Evolutionary conservation across 257 asterid genomes (phyloP), one percentile per base, ranked within the genome.

Genomic region (Jacaranda copaia): DNA sequence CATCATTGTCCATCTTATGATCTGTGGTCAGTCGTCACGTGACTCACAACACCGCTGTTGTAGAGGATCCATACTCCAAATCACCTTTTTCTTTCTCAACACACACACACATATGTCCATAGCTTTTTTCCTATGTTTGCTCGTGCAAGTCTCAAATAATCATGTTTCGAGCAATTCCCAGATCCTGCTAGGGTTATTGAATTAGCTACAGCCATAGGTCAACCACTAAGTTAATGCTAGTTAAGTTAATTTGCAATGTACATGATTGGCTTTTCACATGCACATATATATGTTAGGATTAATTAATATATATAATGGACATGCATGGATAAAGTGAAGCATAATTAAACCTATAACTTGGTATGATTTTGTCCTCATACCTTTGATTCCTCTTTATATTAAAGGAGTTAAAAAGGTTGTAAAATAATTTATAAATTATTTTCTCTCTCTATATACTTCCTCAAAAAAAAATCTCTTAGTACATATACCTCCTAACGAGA

Each of bases 11-110:
- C 69, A 62, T 32, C 75, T 63, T 66, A 72, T 25, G 32, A 25
- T 25, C 32, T 25, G 32, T 25, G 32, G 1, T 25, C 32, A 25
- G 8, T 66, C 10, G 53, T 81, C 93, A 83, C 87, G 88, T 86
- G 93, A 85, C 80, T 58, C 12, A 6, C 32, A 16, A 20, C 87
- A 76, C 77, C 52, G 12, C 70, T 70, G 64, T 70, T 60, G 68
- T 13, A 32, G 58, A 57, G 66, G 46, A 75, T 16, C 45, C 38
- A 46, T 60, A 25, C 25, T 60, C 52, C 16, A 8, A 66, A 52
- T 65, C 43, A 76, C 4, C 5, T 58, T 3, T 51, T 5, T 20
- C 70, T n/a, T n/a, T n/a, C n/a, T n/a, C n/a, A n/a, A 25, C 56
- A n/a, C 43, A 12, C 43, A 48, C 20, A 3, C 4, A 3, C 4